Evolutionary conservation across 768 basidiomycete species (phyloP), one percentile per base, ranked within the genome.

Genomic region (Rhizopogon vulgaris): DNA sequence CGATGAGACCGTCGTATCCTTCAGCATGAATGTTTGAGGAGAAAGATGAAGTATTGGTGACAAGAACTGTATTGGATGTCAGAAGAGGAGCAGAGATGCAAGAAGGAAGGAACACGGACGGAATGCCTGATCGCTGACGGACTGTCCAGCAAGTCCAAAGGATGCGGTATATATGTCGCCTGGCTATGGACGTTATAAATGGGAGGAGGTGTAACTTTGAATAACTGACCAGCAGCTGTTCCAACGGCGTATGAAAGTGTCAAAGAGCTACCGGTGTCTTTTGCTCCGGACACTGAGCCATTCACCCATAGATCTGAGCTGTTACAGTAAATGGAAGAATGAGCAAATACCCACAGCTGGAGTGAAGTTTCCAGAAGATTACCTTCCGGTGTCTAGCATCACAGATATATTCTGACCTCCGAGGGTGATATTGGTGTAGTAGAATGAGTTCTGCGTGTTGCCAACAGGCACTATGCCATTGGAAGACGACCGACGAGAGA

Each of bases 281-380:
- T 76, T 34, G 80, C 70, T 24, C 66, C 64, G 6, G 84, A 73
- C 17, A 78, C 75, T 39, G 67, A 60, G 22, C 72, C 77, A 6
- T 71, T 67, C 66, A 86, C 85, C 87, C 88, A 90, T 36, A 90
- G 66, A 64, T 90, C 88, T 37, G 87, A 84, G 58, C 88, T 90
- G 54, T 32, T 34, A 34, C 32, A 11, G 32, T 34, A 30, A 17
- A 51, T 24, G 1, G 41, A 37, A 10, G 38, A 27, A 48, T 51
- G 45, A 56, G 42, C 51, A 46, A 8, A 37, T 38, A 41, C 32
- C 46, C 22, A 49, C n/a, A 48, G 36, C 8, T 6, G 41, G 34
- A 27, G 17, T 30, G 41, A 43, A 40, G 17, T 22, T 3, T 18
- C 15, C 22, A 27, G 12, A 17, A 41, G 54, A 69, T 15, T 55